These are phyloP conservation scores for Grosmannia serpens DNA, from an alignment of 2,329 filamentous ascomycete genomes.

Conservation along the genomic window DNA sequence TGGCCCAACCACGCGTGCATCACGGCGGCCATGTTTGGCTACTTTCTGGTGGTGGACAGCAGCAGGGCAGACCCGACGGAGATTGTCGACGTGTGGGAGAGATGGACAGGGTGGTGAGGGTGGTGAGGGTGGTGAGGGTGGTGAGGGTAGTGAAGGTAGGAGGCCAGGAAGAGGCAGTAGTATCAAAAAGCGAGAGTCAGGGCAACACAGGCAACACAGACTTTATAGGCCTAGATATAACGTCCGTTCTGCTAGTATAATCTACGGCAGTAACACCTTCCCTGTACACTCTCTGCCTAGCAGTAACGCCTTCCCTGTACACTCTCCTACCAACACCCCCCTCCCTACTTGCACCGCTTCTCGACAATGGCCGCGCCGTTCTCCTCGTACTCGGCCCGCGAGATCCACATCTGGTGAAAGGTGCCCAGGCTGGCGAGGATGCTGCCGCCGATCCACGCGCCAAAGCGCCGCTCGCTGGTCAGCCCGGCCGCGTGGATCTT, in stretches of 20 bases:
- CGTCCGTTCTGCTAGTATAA: no score
- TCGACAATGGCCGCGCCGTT: conserved; percentile 84
- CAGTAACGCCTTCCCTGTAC: background rate
- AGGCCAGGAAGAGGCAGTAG: background rate
- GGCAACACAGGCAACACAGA: no score
- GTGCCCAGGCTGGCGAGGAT: conserved; percentile 91
- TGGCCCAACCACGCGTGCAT: conserved; percentile 80
- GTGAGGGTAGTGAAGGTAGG: background rate
- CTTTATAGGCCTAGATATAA: no score
- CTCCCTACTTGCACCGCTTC: conserved; percentile 78
- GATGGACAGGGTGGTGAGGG: conserved; percentile 57
- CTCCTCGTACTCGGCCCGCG: conserved; percentile 94
- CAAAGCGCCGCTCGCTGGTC: conserved; percentile 77
- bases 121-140: background rate
- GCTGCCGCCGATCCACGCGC: conserved; percentile 91
- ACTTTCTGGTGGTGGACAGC: conserved; percentile 64
- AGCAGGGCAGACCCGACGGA: conserved; percentile 40
- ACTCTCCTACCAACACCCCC: background rate
- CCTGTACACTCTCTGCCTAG: background rate
- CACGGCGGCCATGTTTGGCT: conserved; percentile 57
- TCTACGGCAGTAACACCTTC: no score
- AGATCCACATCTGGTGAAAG: conserved; percentile 99
- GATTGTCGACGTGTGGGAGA: conserved; percentile 64
- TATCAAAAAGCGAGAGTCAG: background rate
- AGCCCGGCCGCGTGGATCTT: conserved; percentile 80